Conservation (phyloP, 2,329 filamentous ascomycete species). For the Epichloe typhina region DNA sequence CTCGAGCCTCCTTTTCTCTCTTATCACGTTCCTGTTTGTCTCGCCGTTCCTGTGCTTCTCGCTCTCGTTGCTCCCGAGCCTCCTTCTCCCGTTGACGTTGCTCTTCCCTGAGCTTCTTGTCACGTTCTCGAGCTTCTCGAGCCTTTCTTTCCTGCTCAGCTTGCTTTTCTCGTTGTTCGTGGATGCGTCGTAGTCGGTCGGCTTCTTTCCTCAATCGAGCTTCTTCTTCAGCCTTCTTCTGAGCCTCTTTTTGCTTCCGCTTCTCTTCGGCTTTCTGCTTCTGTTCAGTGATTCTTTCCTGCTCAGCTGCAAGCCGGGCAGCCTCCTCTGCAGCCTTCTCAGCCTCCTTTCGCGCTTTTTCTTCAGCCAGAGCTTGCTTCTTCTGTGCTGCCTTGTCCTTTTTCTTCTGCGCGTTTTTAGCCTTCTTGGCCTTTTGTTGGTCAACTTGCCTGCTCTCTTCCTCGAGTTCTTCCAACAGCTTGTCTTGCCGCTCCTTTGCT, state of each 20-base stretch:
- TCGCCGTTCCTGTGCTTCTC: constrained; percentile 51
- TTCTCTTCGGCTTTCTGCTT: constrained; percentile 77
- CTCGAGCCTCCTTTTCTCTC: constrained; percentile 43
- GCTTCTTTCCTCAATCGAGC: constrained; percentile 74
- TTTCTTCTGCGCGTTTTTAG: constrained; percentile 84
- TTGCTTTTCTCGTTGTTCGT: constrained; percentile 77
- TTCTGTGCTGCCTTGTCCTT: constrained; percentile 88
- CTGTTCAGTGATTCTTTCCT: constrained; percentile 68
- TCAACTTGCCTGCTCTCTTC: constrained; percentile 68
- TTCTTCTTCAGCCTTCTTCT: constrained; percentile 82
- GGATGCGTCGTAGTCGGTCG: constrained; percentile 63
- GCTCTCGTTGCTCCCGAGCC: constrained; percentile 54
- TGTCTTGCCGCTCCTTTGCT: constrained; percentile 78
- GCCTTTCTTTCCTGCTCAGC: constrained; percentile 71
- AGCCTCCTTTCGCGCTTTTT: constrained; percentile 75
- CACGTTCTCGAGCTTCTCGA: constrained; percentile 49
- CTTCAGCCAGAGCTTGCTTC: constrained; percentile 80
- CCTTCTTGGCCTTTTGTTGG: constrained; percentile 81
- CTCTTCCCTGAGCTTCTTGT: constrained; percentile 78
- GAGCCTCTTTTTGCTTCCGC: constrained; percentile 78
- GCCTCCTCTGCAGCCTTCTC: constrained; percentile 83
- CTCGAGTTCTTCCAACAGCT: constrained; percentile 80
- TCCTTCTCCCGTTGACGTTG: constrained; percentile 70
- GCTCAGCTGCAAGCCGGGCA: constrained; percentile 60
- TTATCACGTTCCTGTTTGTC: constrained; percentile 51